Conservation (phyloP, 2,329 filamentous ascomycete genomes). For the Daldinia sp. region DNA sequence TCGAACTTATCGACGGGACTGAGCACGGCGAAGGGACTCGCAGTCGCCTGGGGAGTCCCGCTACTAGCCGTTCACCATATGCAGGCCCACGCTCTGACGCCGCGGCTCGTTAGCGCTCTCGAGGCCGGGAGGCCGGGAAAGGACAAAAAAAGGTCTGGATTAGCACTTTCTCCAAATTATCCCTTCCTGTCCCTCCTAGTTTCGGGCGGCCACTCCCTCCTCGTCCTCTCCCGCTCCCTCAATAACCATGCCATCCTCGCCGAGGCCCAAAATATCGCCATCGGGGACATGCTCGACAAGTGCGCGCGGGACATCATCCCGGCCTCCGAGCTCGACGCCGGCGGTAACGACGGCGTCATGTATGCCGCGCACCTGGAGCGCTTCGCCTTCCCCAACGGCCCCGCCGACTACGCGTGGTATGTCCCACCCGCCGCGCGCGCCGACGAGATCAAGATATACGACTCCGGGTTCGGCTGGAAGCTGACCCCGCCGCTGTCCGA, state of each 20-base stretch:
- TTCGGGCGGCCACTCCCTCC: conserved; percentile 91
- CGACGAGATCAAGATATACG: conserved; percentile 66
- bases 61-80: conserved; percentile 94
- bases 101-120: conserved; percentile 78
- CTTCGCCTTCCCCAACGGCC: conserved; percentile 76
- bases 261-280: conserved; percentile 80
- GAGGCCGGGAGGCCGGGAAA: conserved; percentile 47
- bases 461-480: conserved; percentile 67
- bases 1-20: conserved; percentile 82
- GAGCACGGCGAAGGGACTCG: conserved; percentile 87
- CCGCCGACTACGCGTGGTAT: conserved; percentile 63
- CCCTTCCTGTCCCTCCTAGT: conserved; percentile 91
- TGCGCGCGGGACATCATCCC: conserved; percentile 82
- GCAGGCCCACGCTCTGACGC: conserved; percentile 94
- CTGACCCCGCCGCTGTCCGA: conserved; percentile 75
- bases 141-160: neutral
- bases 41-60: conserved; percentile 84
- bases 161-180: conserved; percentile 66
- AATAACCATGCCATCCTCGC: conserved; percentile 80
- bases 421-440: conserved; percentile 66
- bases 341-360: conserved; percentile 75
- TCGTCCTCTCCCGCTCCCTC: conserved; percentile 78
- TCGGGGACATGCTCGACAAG: conserved; percentile 93
- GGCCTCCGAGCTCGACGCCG: conserved; percentile 62
- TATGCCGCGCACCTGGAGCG: conserved; percentile 84